Evolutionary conservation across 768 basidiomycete genomes (phyloP).

Genomic region (Mrakia blollopis): DNA sequence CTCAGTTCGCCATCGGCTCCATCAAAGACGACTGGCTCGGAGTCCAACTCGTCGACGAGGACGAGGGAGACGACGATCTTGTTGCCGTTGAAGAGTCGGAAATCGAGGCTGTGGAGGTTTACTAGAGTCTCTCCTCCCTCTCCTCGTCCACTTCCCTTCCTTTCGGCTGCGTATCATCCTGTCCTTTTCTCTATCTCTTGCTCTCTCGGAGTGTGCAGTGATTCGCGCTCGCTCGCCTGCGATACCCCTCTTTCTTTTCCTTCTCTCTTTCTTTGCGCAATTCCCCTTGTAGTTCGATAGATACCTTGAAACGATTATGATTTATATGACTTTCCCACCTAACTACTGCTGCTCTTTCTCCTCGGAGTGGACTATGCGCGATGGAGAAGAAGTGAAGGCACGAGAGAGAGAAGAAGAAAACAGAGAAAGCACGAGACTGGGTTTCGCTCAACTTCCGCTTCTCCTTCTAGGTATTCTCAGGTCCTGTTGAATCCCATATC

Average conservation of each 20-base stretch:
- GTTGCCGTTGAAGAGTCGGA: background rate
- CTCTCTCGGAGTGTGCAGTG: background rate
- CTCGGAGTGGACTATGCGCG: too few species aligned
- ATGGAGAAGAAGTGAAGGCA: background rate
- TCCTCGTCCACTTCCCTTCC: background rate
- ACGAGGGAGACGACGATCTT: background rate
- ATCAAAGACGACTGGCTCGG: conserved; percentile 98
- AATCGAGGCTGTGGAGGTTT: background rate
- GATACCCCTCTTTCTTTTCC: background rate
- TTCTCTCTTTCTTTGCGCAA: too few species aligned
- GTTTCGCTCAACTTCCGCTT: too few species aligned
- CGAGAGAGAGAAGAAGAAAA: background rate
- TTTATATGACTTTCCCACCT: background rate
- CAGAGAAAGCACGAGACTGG: background rate
- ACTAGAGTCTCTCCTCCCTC: background rate
- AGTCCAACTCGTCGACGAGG: conserved; percentile 52
- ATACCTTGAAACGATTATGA: background rate
- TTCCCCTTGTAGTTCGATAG: background rate
- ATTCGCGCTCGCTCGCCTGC: background rate
- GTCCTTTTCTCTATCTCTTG: background rate
- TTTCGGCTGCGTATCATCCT: background rate
- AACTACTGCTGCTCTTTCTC: background rate
- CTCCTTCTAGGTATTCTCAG: too few species aligned
- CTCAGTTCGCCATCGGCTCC: conserved; percentile 89
- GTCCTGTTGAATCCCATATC: too few species aligned